These are phyloP conservation scores for Cryptococcus amylolentus DNA, from an alignment of 1,284 basidiomycete species.

Conservation along the genomic window DNA sequence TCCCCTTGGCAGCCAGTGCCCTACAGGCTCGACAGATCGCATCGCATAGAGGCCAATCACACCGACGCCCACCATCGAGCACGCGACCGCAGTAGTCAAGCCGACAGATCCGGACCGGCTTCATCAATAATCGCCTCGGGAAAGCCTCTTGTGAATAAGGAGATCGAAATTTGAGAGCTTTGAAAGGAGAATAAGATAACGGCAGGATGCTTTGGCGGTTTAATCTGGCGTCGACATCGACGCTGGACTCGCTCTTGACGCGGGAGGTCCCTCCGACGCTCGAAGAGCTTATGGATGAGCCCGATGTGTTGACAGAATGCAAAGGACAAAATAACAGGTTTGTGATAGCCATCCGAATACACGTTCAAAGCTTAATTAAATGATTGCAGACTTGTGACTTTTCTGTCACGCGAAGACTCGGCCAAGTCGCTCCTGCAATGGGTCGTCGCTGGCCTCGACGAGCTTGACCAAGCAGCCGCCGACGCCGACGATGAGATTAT, in stretches of 20 bases:
- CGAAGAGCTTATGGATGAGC: constrained; percentile 89
- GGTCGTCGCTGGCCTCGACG: constrained; percentile 47
- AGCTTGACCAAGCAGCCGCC: constrained; percentile 41
- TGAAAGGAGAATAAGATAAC: background rate
- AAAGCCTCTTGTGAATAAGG: too few relatives aligned
- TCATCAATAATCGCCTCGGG: too few relatives aligned
- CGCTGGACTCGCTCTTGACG: constrained; percentile 44
- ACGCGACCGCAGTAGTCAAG: too few relatives aligned
- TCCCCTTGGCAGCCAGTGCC: too few relatives aligned
- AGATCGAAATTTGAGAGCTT: too few relatives aligned
- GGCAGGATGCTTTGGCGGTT: constrained; percentile 48
- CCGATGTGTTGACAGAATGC: constrained; percentile 90
- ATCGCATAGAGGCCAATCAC: too few relatives aligned
- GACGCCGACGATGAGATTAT: constrained; percentile 31
- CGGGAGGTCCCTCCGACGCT: constrained; percentile 54
- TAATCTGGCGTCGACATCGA: constrained; percentile 45
- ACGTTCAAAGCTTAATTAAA: background rate
- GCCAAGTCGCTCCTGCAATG: constrained; percentile 44
- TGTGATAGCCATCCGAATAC: constrained; percentile 8
- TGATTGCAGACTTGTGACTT: constrained; percentile 36
- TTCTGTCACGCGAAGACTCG: constrained; percentile 42
- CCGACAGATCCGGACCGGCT: too few relatives aligned
- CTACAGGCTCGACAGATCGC: too few relatives aligned
- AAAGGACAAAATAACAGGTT: constrained; percentile 80
- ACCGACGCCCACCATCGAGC: too few relatives aligned